Conservation (phyloP, 2,329 filamentous ascomycete genomes). For the Neofusicoccum cordaticola region DNA sequence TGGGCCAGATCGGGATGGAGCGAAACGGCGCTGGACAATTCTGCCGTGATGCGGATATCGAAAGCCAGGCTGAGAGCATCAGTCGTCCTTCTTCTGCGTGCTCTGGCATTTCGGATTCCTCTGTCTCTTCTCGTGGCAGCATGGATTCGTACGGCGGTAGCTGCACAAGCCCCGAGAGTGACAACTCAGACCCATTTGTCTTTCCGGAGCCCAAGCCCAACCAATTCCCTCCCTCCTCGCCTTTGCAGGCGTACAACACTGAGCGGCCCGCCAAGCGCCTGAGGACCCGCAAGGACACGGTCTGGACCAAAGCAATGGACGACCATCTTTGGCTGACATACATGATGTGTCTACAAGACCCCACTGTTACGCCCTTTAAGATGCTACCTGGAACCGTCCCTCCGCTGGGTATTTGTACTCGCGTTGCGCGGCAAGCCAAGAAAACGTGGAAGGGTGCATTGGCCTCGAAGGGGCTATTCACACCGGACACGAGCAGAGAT, state of each 20-base stretch:
- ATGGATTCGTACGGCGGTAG: conserved; percentile 58
- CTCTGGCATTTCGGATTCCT: conserved; percentile 61
- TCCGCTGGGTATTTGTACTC: conserved; percentile 62
- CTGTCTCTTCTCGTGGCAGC: conserved; percentile 58
- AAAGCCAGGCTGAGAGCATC: conserved; percentile 43
- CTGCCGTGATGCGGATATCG: conserved; percentile 34
- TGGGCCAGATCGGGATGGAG: conserved; percentile 37
- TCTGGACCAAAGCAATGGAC: conserved; percentile 64
- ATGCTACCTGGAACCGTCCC: conserved; percentile 62
- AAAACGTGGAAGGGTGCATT: conserved; percentile 55
- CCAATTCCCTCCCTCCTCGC: conserved; percentile 30
- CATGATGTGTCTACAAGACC: conserved; percentile 63
- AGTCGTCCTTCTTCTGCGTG: conserved; percentile 57
- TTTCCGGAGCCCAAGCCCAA: conserved; percentile 36
- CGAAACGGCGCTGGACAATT: conserved; percentile 26
- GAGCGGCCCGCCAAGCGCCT: conserved; percentile 38
- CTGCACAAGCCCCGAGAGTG: conserved; percentile 61
- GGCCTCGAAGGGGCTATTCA: conserved; percentile 27
- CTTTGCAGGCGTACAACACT: conserved; percentile 28
- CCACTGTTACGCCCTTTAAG: conserved; percentile 65
- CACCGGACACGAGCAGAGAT: conserved; percentile 44
- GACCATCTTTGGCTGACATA: conserved; percentile 66
- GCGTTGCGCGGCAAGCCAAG: conserved; percentile 60
- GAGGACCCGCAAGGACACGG: conserved; percentile 40
- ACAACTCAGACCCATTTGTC: conserved; percentile 56